phyloP scores from a whole-genome alignment of 768 basidiomycete species.

The Tricholoma saponaceum region DNA sequence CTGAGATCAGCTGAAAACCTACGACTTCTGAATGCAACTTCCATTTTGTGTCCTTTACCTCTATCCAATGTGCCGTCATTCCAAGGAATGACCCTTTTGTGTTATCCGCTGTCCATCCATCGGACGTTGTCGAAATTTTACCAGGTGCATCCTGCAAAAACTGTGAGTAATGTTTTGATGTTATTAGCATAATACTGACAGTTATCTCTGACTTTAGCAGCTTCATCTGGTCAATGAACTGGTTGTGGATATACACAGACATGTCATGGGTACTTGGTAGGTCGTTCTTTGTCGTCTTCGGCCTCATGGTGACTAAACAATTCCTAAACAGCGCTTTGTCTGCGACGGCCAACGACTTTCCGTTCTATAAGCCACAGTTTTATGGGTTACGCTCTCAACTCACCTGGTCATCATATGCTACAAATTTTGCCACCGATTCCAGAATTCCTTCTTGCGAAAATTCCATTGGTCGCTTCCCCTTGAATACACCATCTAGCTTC shows the following conservation, averaged over 20 bases:
- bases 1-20: not conserved
- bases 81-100: slow-evolving; percentile 10
- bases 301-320: slow-evolving; percentile 1
- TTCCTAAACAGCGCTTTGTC: slow-evolving; percentile 1
- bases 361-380: not conserved
- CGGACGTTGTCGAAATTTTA: slow-evolving; percentile 9
- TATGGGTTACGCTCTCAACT: not conserved
- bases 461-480: slow-evolving; percentile 1
- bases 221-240: slow-evolving; percentile 7
- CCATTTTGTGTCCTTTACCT: slow-evolving; percentile 4
- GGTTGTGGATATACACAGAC: slow-evolving; percentile 10
- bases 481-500: not conserved
- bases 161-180: not conserved
- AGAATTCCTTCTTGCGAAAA: slow-evolving; percentile 2
- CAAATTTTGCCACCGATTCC: slow-evolving; percentile 3
- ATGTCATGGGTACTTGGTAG: slow-evolving; percentile 6
- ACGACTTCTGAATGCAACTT: not conserved
- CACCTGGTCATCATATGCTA: slow-evolving; percentile 13
- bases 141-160: not conserved
- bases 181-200: not conserved
- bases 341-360: not conserved
- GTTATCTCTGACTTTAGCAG: slow-evolving; percentile 7
- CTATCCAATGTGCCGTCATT: slow-evolving; percentile 21
- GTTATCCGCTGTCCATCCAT: slow-evolving; percentile 16
- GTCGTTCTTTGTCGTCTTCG: not conserved